Percentiles rank a stretch among this genome's conserved stretches.
Evolutionary conservation across 1,284 basidiomycete genomes (phyloP).

Genomic region (Microstroma glucosiphilum): DNA sequence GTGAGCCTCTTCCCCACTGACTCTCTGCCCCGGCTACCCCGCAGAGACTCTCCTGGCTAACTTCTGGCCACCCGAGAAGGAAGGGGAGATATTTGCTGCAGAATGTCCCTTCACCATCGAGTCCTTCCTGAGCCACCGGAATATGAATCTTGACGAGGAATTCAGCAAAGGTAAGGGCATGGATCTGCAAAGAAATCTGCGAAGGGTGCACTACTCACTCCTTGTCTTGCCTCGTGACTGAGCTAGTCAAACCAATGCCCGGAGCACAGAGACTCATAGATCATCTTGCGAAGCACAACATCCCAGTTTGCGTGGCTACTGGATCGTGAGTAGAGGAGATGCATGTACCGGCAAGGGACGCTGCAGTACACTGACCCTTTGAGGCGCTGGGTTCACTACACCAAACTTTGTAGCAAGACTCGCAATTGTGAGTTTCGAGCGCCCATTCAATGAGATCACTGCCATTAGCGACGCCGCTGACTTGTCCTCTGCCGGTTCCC

Average conservation of each 20-base stretch:
- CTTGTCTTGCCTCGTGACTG: neutral
- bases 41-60: conserved; percentile 35
- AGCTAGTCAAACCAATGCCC: conserved; percentile 43
- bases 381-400: too few relatives aligned
- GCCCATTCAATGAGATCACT: neutral
- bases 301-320: conserved; percentile 50
- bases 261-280: conserved; percentile 44
- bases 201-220: neutral
- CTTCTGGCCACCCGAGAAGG: conserved; percentile 37
- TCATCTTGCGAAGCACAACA: conserved; percentile 40
- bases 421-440: conserved; percentile 28
- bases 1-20: neutral
- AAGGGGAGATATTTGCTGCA: conserved; percentile 21
- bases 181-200: neutral
- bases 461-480: neutral
- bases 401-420: conserved; percentile 24
- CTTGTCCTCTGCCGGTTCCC: neutral
- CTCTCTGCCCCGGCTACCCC: neutral
- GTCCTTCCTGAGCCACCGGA: conserved; percentile 39
- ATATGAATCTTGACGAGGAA: conserved; percentile 35
- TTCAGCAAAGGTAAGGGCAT: conserved; percentile 19
- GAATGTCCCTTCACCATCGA: conserved; percentile 49
- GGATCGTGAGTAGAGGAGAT: conserved; percentile 13
- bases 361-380: too few relatives aligned
- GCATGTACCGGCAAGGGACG: too few relatives aligned